Percentiles rank a stretch among this genome's conserved stretches.
Conservation (phyloP, 2,329 filamentous ascomycete genomes). For the Coniosporium tulheliwenetii region DNA sequence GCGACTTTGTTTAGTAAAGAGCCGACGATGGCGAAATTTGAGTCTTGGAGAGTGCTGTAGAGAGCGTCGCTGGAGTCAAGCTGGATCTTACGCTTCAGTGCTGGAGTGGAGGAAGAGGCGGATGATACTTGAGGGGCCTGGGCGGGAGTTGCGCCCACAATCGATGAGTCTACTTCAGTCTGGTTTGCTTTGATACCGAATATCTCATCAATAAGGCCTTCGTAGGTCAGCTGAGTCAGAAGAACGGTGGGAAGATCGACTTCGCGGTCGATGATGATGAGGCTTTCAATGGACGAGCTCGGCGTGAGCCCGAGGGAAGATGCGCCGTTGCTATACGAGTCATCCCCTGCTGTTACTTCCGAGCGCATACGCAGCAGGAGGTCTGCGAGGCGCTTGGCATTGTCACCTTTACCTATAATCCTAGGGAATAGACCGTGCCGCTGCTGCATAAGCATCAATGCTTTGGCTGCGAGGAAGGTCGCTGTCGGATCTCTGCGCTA, state of each 20-base stretch:
- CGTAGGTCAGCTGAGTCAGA: slow-evolving; percentile 90
- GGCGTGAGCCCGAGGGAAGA: slow-evolving; percentile 56
- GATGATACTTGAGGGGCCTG: slow-evolving; percentile 36
- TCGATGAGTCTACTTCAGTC: slow-evolving; percentile 78
- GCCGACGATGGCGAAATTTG: slow-evolving; percentile 91
- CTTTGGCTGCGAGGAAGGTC: slow-evolving; percentile 77
- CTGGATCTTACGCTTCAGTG: slow-evolving; percentile 64
- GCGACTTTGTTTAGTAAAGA: slow-evolving; percentile 81
- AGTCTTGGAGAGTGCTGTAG: slow-evolving; percentile 73
- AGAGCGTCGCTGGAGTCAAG: slow-evolving; percentile 82
- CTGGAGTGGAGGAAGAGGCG: slow-evolving; percentile 28
- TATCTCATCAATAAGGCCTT: slow-evolving; percentile 86
- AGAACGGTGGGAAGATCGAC: slow-evolving; percentile 86
- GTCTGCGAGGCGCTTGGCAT: slow-evolving; percentile 77
- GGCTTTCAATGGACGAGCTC: slow-evolving; percentile 73
- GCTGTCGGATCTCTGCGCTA: slow-evolving; percentile 75
- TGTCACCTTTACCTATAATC: slow-evolving; percentile 90
- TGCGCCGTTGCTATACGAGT: slow-evolving; percentile 40
- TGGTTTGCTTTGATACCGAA: slow-evolving; percentile 88
- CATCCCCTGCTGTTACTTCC: slow-evolving; percentile 69
- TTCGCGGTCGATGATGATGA: slow-evolving; percentile 91
- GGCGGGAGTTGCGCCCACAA: slow-evolving; percentile 60
- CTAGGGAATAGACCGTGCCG: slow-evolving; percentile 86
- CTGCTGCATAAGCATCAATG: slow-evolving; percentile 86
- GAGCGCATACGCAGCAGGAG: slow-evolving; percentile 81